Conservation (phyloP, 345 rosid genomes). For the Eucalyptus sideroxylon region DNA sequence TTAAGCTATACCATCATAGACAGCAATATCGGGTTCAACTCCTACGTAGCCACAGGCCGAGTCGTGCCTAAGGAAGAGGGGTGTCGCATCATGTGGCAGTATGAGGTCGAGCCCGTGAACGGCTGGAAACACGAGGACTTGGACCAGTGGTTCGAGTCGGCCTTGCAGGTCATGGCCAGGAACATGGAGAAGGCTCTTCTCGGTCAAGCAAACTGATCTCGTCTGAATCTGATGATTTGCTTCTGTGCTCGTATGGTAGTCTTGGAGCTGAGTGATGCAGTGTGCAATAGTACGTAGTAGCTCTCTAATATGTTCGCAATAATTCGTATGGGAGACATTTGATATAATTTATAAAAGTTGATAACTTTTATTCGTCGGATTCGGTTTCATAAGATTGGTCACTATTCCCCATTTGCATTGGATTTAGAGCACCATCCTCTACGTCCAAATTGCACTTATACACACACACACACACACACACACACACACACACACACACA, state of each 20-base stretch:
- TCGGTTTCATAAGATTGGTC: no score
- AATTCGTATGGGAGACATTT: neutral
- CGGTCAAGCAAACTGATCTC: neutral
- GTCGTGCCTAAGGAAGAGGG: constrained; percentile 5
- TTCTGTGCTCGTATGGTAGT: neutral
- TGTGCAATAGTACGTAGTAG: neutral
- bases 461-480: no score
- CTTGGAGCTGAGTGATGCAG: neutral
- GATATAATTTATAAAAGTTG: no score
- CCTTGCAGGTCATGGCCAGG: constrained; percentile 25
- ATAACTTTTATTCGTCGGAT: no score
- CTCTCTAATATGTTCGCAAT: neutral
- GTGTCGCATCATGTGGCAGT: constrained; percentile 21
- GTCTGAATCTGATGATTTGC: neutral
- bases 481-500: no score
- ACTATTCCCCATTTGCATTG: no score
- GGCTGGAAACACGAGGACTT: constrained; percentile 24
- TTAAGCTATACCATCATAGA: constrained; percentile 19
- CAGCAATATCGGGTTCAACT: constrained; percentile 25
- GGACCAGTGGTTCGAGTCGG: constrained; percentile 15
- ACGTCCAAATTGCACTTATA: neutral
- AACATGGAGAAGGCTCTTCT: constrained; percentile 22
- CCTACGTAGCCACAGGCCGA: constrained; percentile 11
- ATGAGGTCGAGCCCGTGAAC: constrained; percentile 25
- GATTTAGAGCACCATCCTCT: neutral